These are phyloP conservation scores for Mucuna pruriens DNA, from an alignment of 306 rosid species.

Conservation along the genomic window DNA sequence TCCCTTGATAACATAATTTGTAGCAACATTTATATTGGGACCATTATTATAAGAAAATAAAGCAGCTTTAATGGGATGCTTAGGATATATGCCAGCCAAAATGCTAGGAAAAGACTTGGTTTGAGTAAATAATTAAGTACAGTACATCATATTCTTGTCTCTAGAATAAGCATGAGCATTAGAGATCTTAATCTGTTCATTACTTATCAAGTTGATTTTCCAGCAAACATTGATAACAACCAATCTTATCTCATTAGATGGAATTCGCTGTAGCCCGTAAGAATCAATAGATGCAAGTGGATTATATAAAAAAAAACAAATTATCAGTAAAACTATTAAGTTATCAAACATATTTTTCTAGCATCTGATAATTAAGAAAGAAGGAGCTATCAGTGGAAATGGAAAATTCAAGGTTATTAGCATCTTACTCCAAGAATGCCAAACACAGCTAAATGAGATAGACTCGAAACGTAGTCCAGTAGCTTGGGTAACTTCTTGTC, in stretches of 20 bases:
- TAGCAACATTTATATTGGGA: not conserved
- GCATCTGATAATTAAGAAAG: not conserved
- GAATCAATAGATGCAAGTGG: not conserved
- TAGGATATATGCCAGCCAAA: not conserved
- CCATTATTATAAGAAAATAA: not conserved
- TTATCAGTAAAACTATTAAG: not conserved
- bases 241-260: not conserved
- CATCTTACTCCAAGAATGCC: slow-evolving; percentile 53
- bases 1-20: not conserved
- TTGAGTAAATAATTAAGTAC: not conserved
- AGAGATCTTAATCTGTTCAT: not conserved
- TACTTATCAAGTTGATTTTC: too few relatives aligned
- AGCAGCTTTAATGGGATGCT: not conserved
- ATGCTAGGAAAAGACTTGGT: not conserved
- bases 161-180: not conserved
- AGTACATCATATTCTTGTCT: not conserved
- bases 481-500: slow-evolving; percentile 28
- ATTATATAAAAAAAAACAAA: not conserved
- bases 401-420: not conserved
- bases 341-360: not conserved
- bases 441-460: slow-evolving; percentile 25
- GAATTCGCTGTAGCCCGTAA: not conserved
- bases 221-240: not conserved
- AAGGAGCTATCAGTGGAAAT: not conserved
- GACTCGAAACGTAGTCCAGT: slow-evolving; percentile 44